A percentile compares a stretch with the other conserved stretches of the same genome.
These are phyloP conservation scores for Panaeolus papilionaceus DNA, from an alignment of 768 basidiomycete genomes.

Conservation along the genomic window DNA sequence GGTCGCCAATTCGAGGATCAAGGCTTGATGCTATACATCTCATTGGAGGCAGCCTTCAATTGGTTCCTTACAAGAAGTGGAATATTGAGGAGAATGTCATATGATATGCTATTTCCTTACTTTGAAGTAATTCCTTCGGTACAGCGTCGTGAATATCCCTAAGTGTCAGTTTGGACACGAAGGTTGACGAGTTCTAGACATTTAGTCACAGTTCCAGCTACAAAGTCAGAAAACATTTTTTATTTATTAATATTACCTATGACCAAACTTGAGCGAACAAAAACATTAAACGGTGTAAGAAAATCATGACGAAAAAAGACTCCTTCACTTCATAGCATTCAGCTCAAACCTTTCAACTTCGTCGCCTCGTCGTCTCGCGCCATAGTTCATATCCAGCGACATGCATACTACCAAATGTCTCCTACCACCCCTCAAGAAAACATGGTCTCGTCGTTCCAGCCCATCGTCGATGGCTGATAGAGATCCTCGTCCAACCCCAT, in stretches of 20 bases:
- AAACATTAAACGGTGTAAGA: background rate
- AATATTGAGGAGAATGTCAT: background rate
- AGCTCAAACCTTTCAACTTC: too few species aligned
- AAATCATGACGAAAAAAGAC: background rate
- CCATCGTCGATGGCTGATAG: background rate
- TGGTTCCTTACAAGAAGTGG: conserved; percentile 37
- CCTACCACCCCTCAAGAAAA: background rate
- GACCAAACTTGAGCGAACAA: background rate
- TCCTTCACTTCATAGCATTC: too few species aligned
- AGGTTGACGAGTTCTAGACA: too few species aligned
- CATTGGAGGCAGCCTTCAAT: conserved; percentile 36
- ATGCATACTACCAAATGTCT: too few species aligned
- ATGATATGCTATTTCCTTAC: conserved; percentile 31
- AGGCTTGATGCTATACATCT: too few species aligned
- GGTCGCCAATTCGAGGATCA: too few species aligned
- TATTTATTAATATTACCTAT: background rate
- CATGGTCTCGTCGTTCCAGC: background rate
- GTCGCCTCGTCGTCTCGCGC: too few species aligned
- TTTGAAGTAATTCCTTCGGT: conserved; percentile 55
- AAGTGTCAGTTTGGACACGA: conserved; percentile 51
- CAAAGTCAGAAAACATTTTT: conserved; percentile 12
- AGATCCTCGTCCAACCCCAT: background rate
- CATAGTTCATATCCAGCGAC: too few species aligned
- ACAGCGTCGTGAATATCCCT: conserved; percentile 63
- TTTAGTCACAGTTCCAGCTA: too few species aligned